Base-by-base conservation (phyloP, 768 basidiomycete species). In the Rhodocollybia butyracea region DNA sequence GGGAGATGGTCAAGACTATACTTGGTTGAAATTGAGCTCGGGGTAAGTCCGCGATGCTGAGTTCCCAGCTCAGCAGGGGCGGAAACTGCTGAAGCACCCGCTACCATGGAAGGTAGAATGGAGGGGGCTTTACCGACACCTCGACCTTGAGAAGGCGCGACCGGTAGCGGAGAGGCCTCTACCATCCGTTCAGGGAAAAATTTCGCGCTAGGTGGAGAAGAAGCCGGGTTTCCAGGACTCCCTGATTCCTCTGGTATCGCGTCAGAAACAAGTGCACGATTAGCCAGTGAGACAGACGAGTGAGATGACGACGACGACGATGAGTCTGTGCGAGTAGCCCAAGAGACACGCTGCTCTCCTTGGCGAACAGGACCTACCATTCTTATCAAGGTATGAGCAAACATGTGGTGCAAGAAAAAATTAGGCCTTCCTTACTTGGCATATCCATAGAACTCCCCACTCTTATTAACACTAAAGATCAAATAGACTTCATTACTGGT, bases 401-500 rank as follows among this genome's bases (percentile, higher is more conserved):
- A 34, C 19, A n/a, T 42, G 10, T 15, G 10, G 46, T 12, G 27
- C 24, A 29, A 40, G 45, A 43, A 13, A 22, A 19, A 15, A 41
- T 19, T 51, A 6, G 21, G 32, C 17, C 24, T n/a, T n/a, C n/a
- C n/a, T 57, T 70, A 93, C 85, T 80, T 84, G 11, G 92, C 94
- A 66, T 91, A 95, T 21, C 95, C 95, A 63, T 89, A 97, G 66
- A 97, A 98, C 68, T 93, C 92, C 32, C 96, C 94, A 55, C 89
- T 89, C 67, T 89, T 92, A 72, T 98, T 98, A 17, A 91, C 96
- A 32, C 94, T 83, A 62, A 98, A 98, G 55, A 98, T 85, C 41
- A 98, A 79, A 63, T 79, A 89, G 3, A 98, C 95, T 24, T 95
- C 90, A 59, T 82, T 79, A 59, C 88, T 88, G 2, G 93, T 97